phyloP scores from a whole-genome alignment of 495 filamentous ascomycete genomes.

The Chlorociboria aeruginascens region DNA sequence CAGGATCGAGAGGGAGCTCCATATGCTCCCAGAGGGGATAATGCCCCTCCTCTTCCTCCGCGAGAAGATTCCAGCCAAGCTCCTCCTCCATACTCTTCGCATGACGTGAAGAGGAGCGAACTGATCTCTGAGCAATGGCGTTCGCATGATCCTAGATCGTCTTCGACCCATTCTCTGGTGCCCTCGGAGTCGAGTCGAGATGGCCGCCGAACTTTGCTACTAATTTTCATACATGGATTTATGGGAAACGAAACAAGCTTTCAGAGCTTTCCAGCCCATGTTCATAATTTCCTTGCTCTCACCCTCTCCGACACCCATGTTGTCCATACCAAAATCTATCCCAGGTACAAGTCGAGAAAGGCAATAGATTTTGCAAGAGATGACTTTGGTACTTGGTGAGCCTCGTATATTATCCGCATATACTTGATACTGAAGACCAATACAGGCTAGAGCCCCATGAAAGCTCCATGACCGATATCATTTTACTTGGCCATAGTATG shows the following conservation, averaged over 20 bases:
- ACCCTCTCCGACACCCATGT: slow-evolving; percentile 59
- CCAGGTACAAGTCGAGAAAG: slow-evolving; percentile 74
- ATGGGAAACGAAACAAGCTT: slow-evolving; percentile 87
- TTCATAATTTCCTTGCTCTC: slow-evolving; percentile 65
- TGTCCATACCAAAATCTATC: slow-evolving; percentile 86
- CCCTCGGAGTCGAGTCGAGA: slow-evolving; percentile 30
- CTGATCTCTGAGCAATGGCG: slow-evolving; percentile 18
- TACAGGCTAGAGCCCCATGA: slow-evolving; percentile 66
- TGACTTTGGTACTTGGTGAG: slow-evolving; percentile 71
- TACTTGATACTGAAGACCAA: background rate
- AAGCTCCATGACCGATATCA: slow-evolving; percentile 58
- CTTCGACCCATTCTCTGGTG: slow-evolving; percentile 51
- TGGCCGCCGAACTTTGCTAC: slow-evolving; percentile 50
- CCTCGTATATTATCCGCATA: background rate
- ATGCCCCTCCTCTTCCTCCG: slow-evolving; percentile 13
- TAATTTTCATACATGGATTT: slow-evolving; percentile 89
- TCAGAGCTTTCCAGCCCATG: slow-evolving; percentile 73
- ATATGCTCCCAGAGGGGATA: background rate
- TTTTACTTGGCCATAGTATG: slow-evolving; percentile 84
- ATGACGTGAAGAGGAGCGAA: slow-evolving; percentile 11
- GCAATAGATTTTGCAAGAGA: slow-evolving; percentile 60
- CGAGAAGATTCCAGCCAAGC: slow-evolving; percentile 5
- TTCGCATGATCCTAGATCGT: slow-evolving; percentile 43
- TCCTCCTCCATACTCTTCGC: slow-evolving; percentile 9
- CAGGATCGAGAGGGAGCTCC: background rate